Evolutionary conservation across 2,329 filamentous ascomycete genomes (phyloP).

Genomic region (Aspergillus cejpii): DNA sequence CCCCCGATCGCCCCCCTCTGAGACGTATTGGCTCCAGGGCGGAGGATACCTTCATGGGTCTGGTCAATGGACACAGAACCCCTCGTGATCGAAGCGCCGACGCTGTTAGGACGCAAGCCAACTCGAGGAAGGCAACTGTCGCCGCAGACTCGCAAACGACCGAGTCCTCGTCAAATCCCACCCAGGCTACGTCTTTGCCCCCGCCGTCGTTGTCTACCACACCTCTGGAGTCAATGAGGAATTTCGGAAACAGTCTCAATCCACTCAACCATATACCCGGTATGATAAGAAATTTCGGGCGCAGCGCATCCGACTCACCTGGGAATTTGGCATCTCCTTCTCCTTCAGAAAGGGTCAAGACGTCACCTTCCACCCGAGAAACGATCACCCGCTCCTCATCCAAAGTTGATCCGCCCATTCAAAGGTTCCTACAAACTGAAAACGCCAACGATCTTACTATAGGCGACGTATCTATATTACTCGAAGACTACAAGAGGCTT

Average conservation of each 20-base stretch:
- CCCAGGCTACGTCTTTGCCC: slow-evolving; percentile 17
- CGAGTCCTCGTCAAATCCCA: slow-evolving; percentile 10
- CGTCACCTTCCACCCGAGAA: slow-evolving; percentile 18
- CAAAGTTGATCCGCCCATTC: slow-evolving; percentile 54
- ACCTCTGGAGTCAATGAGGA: slow-evolving; percentile 74
- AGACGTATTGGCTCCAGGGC: slow-evolving; percentile 35
- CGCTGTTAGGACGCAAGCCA: slow-evolving; percentile 46
- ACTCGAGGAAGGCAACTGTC: slow-evolving; percentile 35
- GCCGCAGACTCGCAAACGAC: slow-evolving; percentile 19
- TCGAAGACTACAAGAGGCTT: slow-evolving; percentile 68
- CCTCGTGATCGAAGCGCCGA: slow-evolving; percentile 70
- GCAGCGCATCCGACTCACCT: slow-evolving; percentile 38
- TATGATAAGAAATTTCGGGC: slow-evolving; percentile 71
- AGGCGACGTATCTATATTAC: slow-evolving; percentile 64
- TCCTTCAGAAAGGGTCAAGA: slow-evolving; percentile 36
- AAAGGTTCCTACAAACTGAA: slow-evolving; percentile 65
- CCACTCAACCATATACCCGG: slow-evolving; percentile 71
- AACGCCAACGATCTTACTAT: slow-evolving; percentile 64
- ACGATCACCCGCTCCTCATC: slow-evolving; percentile 7
- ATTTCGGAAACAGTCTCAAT: slow-evolving; percentile 71
- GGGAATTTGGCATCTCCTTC: slow-evolving; percentile 36
- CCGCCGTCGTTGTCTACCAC: slow-evolving; percentile 38
- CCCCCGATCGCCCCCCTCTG: slow-evolving; percentile 30
- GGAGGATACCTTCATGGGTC: slow-evolving; percentile 62
- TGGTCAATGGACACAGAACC: slow-evolving; percentile 61